Base-by-base conservation (phyloP, 148 eudicot genomes). In the Rhododendron molle region DNA sequence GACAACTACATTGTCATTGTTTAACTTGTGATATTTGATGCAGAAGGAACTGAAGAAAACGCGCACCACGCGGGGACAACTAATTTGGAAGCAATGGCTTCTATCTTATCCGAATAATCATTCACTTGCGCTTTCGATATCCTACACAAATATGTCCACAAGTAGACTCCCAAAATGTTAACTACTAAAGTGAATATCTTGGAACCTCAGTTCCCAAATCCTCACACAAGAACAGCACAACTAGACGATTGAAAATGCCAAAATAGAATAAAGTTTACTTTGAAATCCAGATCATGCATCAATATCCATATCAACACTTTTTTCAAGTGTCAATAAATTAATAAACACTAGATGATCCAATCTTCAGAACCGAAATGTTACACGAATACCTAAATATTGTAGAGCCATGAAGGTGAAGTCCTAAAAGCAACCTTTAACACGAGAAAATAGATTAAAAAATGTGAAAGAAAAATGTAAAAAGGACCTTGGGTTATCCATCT, bases 51-150 rank as follows among this genome's bases (percentile, higher is more conserved):
- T 15, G 26, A 44, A 52, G 62, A 12, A 84, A 49, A 60, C 49
- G 92, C 96, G 62, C 83, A 95, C 98, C 94, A 56, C 85, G 16
- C n/a, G n/a, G 95, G 88, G 62, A 88, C 87, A 73, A 78, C 93
- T 90, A 94, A 86, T 84, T 88, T 92, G 62, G 94, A 88, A 78
- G 97, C 97, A 87, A 96, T 83, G 60, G 95, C 91, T 93, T 94
- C 98, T 89, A 96, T 91, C 90, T 93, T 94, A 87, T 94, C 95
- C 34, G 95, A 94, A 88, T 96, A 96, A 60, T 96, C 98, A 89
- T 90, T 94, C 90, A 95, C 65, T 84, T 90, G 92, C 52, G 92
- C 96, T 88, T 96, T 94, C 52, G 98, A 96, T 85, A 93, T 85
- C 89, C 98, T 94, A 83, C 62, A 89, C 85, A 82, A 80, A 85